Conservation (phyloP, 306 rosid genomes). For the Gastrolobium bilobum region DNA sequence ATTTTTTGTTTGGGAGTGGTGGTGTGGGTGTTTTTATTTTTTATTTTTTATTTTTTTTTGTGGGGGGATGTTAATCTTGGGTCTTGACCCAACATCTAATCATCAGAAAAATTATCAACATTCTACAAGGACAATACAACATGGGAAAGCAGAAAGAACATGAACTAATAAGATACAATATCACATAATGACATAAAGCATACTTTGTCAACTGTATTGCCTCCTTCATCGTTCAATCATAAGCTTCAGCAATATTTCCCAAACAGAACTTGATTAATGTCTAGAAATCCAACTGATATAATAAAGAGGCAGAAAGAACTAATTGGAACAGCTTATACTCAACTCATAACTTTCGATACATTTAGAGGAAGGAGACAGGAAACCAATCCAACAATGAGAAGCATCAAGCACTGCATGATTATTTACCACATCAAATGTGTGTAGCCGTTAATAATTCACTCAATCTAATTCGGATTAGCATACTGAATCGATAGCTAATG, state of each 20-base stretch:
- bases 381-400: neutral
- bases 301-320: conserved; percentile 13
- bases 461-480: neutral
- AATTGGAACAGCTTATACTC: conserved; percentile 18
- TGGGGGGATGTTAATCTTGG: too few relatives aligned
- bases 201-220: conserved; percentile 76
- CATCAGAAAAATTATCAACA: neutral
- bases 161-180: neutral
- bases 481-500: neutral
- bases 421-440: neutral
- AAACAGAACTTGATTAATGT: conserved; percentile 39
- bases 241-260: conserved; percentile 69
- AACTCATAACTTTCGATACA: neutral
- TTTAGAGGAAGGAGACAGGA: too few relatives aligned
- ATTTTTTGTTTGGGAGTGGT: too few relatives aligned
- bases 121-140: conserved; percentile 28
- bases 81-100: too few relatives aligned
- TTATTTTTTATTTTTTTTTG: too few relatives aligned
- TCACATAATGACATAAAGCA: conserved; percentile 41
- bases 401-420: neutral
- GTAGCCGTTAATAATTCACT: neutral
- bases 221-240: conserved; percentile 77
- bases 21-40: too few relatives aligned
- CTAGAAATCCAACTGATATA: neutral
- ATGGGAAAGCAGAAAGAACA: conserved; percentile 10